Base-by-base conservation (phyloP, 2,329 filamentous ascomycete species). In the Pseudogymnoascus pannorum region DNA sequence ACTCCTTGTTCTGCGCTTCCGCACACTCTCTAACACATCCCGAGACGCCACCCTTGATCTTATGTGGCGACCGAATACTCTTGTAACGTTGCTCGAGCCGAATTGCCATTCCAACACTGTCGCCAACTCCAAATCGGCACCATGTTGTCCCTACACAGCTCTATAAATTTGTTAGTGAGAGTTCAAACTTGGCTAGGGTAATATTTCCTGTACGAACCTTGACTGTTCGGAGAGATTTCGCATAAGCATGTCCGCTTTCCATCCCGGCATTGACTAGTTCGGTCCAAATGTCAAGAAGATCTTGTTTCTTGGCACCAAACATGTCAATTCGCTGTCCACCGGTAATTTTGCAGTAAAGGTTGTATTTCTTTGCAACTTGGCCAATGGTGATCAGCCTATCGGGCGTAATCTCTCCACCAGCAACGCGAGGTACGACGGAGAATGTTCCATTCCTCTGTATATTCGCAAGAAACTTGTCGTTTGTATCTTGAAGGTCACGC, bases 21-120 rank as follows among this genome's bases (percentile, higher is more conserved):
- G 92, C 92, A 67, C 92, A 96, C 75, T 96, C 92, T 60, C 92
- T 82, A n/a, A 96, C 91, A 66, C 92, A 96, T 11, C 92, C 92
- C 60, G 88, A 92, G 0, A 96, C 91, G 61, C 90, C 92, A 1
- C 89, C 91, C 74, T 96, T 96, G 72, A 95, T 83, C 78, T 96
- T 96, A 73, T 96, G 92, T 7, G 92, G 92, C 14, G 82, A 82
- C n/a, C 92, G 85, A 62, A 96, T 88, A 69, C 89, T 91, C 80
- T 96, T 96, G 75, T 96, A 96, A 51, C 92, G 84, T 76, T 96
- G 89, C 74, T 96, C 92, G 0, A 96, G 75, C 3, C 91, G 82
- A 14, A 96, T 87, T 0, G 92, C 92, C 87, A 96, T 90, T 9
- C 92, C 92, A 0, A 96, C 92, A 72, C 88, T 92, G 75, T 96